phyloP scores from a whole-genome alignment of 495 filamentous ascomycete genomes.

The Poronia punctata region DNA sequence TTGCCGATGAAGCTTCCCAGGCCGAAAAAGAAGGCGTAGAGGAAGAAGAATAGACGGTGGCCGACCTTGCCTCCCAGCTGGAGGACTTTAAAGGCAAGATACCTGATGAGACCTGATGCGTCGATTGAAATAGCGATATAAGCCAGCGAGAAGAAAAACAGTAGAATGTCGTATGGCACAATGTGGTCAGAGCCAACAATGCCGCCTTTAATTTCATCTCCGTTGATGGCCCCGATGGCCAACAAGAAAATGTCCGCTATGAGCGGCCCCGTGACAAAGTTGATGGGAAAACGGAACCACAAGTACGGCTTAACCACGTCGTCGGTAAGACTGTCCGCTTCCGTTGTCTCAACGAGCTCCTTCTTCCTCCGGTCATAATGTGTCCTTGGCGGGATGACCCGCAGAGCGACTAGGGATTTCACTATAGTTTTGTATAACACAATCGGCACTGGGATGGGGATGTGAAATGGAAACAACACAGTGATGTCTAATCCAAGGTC shows the following conservation, averaged over 20 bases:
- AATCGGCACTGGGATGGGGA: constrained; percentile 50
- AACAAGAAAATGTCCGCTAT: constrained; percentile 60
- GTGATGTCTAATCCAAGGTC: constrained; percentile 42
- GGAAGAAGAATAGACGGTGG: constrained; percentile 57
- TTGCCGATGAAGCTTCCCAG: constrained; percentile 62
- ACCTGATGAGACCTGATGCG: constrained; percentile 59
- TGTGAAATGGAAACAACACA: constrained; percentile 57
- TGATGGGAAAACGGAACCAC: constrained; percentile 49
- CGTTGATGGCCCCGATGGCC: constrained; percentile 54
- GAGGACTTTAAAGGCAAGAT: constrained; percentile 60
- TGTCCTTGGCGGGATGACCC: constrained; percentile 43
- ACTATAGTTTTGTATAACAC: constrained; percentile 34
- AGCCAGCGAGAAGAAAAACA: constrained; percentile 61
- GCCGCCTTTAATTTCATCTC: constrained; percentile 54
- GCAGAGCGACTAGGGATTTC: constrained; percentile 34
- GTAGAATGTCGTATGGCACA: constrained; percentile 57
- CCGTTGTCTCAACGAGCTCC: constrained; percentile 1
- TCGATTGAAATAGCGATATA: constrained; percentile 71
- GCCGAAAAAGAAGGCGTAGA: constrained; percentile 61
- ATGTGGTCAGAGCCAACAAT: constrained; percentile 55
- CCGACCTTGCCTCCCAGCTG: constrained; percentile 54
- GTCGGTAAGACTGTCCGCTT: constrained; percentile 11
- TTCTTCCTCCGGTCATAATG: constrained; percentile 5
- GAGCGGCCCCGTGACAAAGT: constrained; percentile 58
- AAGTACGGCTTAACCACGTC: constrained; percentile 29